Percentiles rank a stretch among this genome's conserved stretches.
These are phyloP conservation scores for Nannochloris sp. DNA, from an alignment of 139 green algal species.

Conservation along the genomic window DNA sequence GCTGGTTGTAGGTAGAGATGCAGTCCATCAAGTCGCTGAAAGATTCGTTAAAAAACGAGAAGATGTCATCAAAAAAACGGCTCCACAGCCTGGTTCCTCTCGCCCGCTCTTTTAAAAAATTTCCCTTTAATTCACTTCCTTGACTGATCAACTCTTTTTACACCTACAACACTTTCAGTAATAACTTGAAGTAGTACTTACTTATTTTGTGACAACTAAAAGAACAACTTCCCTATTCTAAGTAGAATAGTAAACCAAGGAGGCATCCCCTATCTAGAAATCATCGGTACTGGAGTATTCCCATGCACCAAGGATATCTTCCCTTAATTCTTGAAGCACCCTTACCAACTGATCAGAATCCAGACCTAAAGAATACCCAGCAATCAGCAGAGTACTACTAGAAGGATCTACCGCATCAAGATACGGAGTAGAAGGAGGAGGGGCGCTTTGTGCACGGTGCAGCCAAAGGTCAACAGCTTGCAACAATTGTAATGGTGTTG, in stretches of 20 bases:
- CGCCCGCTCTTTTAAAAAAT: background rate
- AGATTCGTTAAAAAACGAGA: background rate
- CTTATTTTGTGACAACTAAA: too few species aligned
- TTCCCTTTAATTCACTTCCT: too few species aligned
- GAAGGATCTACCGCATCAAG: background rate
- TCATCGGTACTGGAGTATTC: background rate
- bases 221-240: too few species aligned
- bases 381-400: background rate
- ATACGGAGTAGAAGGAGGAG: background rate
- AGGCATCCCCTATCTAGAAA: background rate
- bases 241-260: too few species aligned
- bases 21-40: conserved; percentile 22
- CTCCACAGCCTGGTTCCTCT: background rate
- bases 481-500: conserved; percentile 28
- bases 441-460: background rate
- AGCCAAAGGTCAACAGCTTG: conserved; percentile 23
- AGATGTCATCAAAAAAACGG: background rate
- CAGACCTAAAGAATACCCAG: background rate
- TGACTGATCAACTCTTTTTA: too few species aligned
- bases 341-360: background rate
- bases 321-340: background rate
- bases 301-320: background rate
- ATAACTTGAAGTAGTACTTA: too few species aligned
- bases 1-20: conserved; percentile 41
- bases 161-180: too few species aligned